Evolutionary conservation across 495 filamentous ascomycete species (phyloP), one percentile per base, ranked within the genome.

Genomic region (Penicillium dipodomyicola): DNA sequence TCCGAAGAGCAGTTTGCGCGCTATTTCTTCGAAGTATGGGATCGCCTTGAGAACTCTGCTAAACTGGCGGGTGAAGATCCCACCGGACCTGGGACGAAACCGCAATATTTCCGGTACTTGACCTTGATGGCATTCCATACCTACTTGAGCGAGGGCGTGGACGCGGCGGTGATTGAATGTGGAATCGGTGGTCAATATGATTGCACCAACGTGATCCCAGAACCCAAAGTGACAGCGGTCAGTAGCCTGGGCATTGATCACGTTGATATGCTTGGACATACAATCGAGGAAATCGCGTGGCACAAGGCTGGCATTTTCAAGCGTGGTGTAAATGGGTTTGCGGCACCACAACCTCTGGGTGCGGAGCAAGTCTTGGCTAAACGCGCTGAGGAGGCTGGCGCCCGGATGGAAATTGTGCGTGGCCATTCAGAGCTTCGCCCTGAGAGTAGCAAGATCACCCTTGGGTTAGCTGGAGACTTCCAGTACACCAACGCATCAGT

Each of bases 261-360:
- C 63, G 83, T 85, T 14, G 79, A 77, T 15, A 77, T 91, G 67
- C 81, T 98, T 32, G 94, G 94, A 14, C 70, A 82, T 33, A 95
- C 94, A 0, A 85, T 96, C 41, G 89, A 92, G 47, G 81, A 92
- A 60, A 98, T 98, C 57, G 93, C 95, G 4, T 97, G 95, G 94
- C 93, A 98, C 65, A 97, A 98, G 70, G 89, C 83, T 12, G 94
- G 94, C 12, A 93, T 97, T 49, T 87, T 96, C 76, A 98, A 97
- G 68, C 23, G 67, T 2, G 84, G 82, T 0, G 77, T 77, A 11
- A 81, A 84, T 9, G 88, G 84, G 3, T 94, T 96, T 53, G 90
- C 87, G 1, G 83, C 88, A 11, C 83, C 84, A 15, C 94, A 98
- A 67, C 74, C 78, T 0, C 70, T 80, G 2, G 72, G 65, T 12